Percentiles rank a stretch among this genome's conserved stretches.
Evolutionary conservation across 495 filamentous ascomycete genomes (phyloP).

Genomic region (Penicillium diatomitis): DNA sequence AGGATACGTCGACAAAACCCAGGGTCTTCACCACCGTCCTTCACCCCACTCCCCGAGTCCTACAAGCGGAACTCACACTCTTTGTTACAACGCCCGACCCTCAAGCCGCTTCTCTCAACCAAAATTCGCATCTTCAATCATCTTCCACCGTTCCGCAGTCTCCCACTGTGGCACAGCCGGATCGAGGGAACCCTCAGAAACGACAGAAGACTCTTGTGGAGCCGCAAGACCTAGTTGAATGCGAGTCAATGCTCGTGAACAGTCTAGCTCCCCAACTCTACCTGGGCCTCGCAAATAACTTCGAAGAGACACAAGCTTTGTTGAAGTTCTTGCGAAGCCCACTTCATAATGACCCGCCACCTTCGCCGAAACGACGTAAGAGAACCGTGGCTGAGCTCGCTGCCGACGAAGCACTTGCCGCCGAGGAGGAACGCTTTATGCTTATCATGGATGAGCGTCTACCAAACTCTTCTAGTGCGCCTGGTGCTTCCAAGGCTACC

Average conservation of each 20-base stretch:
- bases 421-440: conserved; percentile 83
- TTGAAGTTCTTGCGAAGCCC: conserved; percentile 65
- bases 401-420: conserved; percentile 83
- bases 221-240: conserved; percentile 56
- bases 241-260: conserved; percentile 61
- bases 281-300: conserved; percentile 60
- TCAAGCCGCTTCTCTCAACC: conserved; percentile 33
- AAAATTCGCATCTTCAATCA: conserved; percentile 37
- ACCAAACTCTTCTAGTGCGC: conserved; percentile 45
- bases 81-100: conserved; percentile 63
- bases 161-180: conserved; percentile 47
- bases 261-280: conserved; percentile 65
- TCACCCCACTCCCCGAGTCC: conserved; percentile 67
- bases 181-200: conserved; percentile 51
- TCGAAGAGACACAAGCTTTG: conserved; percentile 56
- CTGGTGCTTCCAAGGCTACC: conserved; percentile 50
- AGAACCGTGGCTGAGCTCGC: conserved; percentile 89
- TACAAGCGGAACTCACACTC: conserved; percentile 64
- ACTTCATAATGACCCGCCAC: conserved; percentile 62
- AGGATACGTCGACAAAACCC: conserved; percentile 42
- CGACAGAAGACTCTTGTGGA: conserved; percentile 73
- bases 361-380: conserved; percentile 82
- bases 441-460: conserved; percentile 85
- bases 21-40: conserved; percentile 72
- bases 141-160: conserved; percentile 48